Conservation (phyloP, 345 rosid genomes). For the Diplotaxis tenuifolia region DNA sequence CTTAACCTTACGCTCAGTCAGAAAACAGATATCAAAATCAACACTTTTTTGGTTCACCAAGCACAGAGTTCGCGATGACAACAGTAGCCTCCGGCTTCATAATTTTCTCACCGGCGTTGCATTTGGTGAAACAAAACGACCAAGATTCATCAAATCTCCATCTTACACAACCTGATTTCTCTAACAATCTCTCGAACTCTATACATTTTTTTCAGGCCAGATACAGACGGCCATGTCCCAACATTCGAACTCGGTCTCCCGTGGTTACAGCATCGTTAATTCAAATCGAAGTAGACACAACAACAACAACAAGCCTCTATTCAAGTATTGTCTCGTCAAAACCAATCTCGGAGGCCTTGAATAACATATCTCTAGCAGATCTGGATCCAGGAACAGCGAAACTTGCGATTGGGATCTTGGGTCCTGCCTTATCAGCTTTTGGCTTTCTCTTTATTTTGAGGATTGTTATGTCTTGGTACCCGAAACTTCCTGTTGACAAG, state of each 20-base stretch:
- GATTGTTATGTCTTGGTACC: conserved; percentile 95
- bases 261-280: conserved; percentile 15
- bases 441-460: conserved; percentile 68
- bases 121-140: background rate
- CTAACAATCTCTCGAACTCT: background rate
- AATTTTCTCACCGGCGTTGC: conserved; percentile 17
- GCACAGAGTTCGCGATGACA: conserved; percentile 23
- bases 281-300: conserved; percentile 15
- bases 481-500: conserved; percentile 76
- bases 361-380: conserved; percentile 48
- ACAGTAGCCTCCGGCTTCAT: conserved; percentile 20
- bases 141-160: conserved; percentile 4
- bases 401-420: conserved; percentile 59
- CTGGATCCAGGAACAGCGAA: conserved; percentile 77
- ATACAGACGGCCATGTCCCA: conserved; percentile 3
- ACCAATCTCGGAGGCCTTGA: conserved; percentile 23
- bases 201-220: conserved; percentile 16
- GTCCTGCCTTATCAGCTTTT: conserved; percentile 74
- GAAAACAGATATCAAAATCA: background rate
- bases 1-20: conserved; percentile 20
- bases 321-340: background rate
- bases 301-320: conserved; percentile 14
- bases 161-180: background rate
- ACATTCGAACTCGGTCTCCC: conserved; percentile 1
- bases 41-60: background rate